Evolutionary conservation across 2,329 filamentous ascomycete species (phyloP), one percentile per base, ranked within the genome.

Genomic region (Botrytis pseudocinerea): DNA sequence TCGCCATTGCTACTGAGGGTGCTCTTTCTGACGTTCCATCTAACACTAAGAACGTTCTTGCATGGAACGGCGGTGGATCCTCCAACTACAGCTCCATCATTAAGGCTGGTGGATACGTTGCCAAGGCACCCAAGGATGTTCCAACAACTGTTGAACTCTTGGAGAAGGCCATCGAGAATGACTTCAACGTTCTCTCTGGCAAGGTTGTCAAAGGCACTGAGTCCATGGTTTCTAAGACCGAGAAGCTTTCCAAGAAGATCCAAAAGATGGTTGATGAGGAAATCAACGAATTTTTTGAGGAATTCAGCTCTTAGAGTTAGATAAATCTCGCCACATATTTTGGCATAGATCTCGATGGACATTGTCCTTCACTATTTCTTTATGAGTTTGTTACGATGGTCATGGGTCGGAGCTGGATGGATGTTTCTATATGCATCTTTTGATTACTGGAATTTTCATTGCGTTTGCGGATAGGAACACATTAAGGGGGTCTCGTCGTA

Each of bases 41-140:
- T 69, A 91, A 93, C 83, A 99, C 97, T 78, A 90, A 91, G 83
- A 99, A 99, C 89, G 87, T 97, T 82, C 94, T 99, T 76, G 95
- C 95, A 83, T 99, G 95, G 95, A 99, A 99, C 89, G 96, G 97
- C 82, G 97, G 94, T 85, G 96, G 96, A 81, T 92, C 90, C 82
- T 91, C 88, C 86, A 97, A 99, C 92, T 98, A 93, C 90, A 88
- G 89, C 75, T 87, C 92, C 79, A 97, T 98, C 80, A 84, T 97
- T 76, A 85, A 90, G 79, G 86, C 90, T 79, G 93, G 93, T 80
- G 86, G 89, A 80, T 95, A 95, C 87, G 87, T 88, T 78, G 86
- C 83, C 76, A 84, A 87, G 78, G 79, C 83, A 69, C 78, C 83
- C 72, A 83, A 85, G 77, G 82, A 86, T 78, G 82, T 87, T 77